These are phyloP conservation scores for Schwanniomyces sp. DNA, from an alignment of 805 yeast species.

Conservation along the genomic window DNA sequence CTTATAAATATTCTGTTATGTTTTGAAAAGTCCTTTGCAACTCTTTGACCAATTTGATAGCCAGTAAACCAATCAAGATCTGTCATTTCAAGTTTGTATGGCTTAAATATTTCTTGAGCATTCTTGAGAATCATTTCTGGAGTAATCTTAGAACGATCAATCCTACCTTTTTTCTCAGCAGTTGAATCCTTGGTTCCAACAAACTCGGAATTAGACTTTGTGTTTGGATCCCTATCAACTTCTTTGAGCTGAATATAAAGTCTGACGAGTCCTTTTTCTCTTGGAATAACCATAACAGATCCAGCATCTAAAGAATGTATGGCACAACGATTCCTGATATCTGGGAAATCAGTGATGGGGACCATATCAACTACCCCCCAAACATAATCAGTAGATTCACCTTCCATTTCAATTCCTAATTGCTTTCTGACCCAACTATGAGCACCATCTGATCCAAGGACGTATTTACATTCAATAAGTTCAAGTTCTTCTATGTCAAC, in stretches of 20 bases:
- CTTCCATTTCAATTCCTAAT: constrained; percentile 32
- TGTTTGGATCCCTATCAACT: constrained; percentile 10
- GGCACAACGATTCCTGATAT: constrained; percentile 29
- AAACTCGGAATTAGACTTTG: neutral
- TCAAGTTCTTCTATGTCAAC: constrained; percentile 9
- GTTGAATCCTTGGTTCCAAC: constrained; percentile 1
- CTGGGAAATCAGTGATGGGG: constrained; percentile 35
- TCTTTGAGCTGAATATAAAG: constrained; percentile 25
- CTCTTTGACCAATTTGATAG: constrained; percentile 33
- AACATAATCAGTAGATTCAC: constrained; percentile 27
- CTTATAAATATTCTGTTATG: constrained; percentile 23
- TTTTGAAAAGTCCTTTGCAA: constrained; percentile 13
- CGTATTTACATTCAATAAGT: constrained; percentile 27
- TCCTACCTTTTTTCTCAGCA: constrained; percentile 12
- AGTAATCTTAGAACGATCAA: constrained; percentile 28
- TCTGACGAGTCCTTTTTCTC: constrained; percentile 30
- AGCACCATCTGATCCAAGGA: constrained; percentile 20
- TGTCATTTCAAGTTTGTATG: constrained; percentile 22
- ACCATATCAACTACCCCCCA: constrained; percentile 38
- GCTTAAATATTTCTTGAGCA: constrained; percentile 14
- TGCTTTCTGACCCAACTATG: constrained; percentile 32
- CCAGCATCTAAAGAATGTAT: constrained; percentile 30
- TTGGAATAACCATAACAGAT: constrained; percentile 30
- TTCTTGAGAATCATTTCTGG: constrained; percentile 24
- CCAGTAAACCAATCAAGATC: constrained; percentile 24